Evolutionary conservation across 192 early-diverging fungal species (phyloP).

Genomic region (Entomortierella parvispora): DNA sequence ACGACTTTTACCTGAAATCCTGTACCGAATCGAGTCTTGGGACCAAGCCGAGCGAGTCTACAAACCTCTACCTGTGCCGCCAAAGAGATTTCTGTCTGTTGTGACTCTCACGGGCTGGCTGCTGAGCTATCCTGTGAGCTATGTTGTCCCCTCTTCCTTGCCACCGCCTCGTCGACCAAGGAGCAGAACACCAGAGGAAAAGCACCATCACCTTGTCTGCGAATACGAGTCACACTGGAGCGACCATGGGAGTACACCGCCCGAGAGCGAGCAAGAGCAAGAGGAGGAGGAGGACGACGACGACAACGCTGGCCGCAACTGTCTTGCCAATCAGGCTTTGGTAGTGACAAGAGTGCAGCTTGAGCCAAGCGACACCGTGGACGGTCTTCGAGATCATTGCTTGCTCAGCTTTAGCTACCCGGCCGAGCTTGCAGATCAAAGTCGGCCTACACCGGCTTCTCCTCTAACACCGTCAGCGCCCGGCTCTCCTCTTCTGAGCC

Average conservation of each 20-base stretch:
- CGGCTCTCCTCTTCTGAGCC: neutral
- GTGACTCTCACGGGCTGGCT: conserved; percentile 48
- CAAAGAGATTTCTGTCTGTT: conserved; percentile 15
- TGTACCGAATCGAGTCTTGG: conserved; percentile 33
- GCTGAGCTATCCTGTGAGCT: conserved; percentile 47
- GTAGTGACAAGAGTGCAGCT: conserved; percentile 22
- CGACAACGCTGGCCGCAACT: conserved; percentile 23
- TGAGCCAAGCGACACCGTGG: conserved; percentile 8
- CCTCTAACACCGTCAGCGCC: neutral
- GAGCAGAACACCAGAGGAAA: too few species aligned
- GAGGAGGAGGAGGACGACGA: conserved; percentile 15
- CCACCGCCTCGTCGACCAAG: neutral
- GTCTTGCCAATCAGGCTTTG: conserved; percentile 26
- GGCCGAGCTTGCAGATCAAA: conserved; percentile 2
- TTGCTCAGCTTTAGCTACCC: conserved; percentile 41
- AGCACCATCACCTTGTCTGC: too few species aligned
- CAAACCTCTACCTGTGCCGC: conserved; percentile 16
- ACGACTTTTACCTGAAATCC: conserved; percentile 19
- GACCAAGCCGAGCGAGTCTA: conserved; percentile 31
- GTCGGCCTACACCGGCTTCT: neutral
- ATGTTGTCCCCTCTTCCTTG: conserved; percentile 15
- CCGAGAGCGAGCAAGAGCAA: neutral
- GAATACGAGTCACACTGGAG: too few species aligned
- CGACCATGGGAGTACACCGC: too few species aligned
- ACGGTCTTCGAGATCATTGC: conserved; percentile 12